phyloP scores from a whole-genome alignment of 106 monocot species.

The Phalaenopsis aphrodite region DNA sequence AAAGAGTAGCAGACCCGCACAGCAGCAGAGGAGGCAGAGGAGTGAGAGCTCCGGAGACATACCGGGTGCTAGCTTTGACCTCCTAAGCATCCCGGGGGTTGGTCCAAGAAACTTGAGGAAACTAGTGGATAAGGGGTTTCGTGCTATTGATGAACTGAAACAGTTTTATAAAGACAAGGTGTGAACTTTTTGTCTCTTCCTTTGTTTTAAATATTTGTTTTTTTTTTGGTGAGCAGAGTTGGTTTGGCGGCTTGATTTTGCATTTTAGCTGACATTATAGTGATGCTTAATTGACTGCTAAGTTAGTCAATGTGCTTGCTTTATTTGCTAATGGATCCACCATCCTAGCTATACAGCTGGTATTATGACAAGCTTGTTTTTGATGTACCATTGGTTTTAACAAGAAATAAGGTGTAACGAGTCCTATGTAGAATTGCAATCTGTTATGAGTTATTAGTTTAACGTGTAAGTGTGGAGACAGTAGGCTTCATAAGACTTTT shows the following conservation, averaged over 20 bases:
- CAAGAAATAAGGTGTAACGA: neutral
- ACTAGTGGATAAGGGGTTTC: conserved; percentile 59
- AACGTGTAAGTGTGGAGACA: neutral
- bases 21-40: conserved; percentile 22
- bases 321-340: neutral
- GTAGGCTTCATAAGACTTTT: too few relatives aligned
- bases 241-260: neutral
- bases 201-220: neutral
- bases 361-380: neutral
- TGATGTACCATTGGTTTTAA: neutral
- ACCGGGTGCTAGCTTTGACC: conserved; percentile 23
- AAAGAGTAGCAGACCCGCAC: neutral
- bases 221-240: neutral
- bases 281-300: neutral
- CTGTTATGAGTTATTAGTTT: neutral
- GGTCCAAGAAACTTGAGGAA: conserved; percentile 62
- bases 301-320: neutral
- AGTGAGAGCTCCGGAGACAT: conserved; percentile 3
- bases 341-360: neutral
- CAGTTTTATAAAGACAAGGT: conserved; percentile 63
- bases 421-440: neutral
- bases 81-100: conserved; percentile 48
- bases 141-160: conserved; percentile 51
- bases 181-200: neutral
- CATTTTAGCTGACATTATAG: neutral